A percentile compares a stretch with the other conserved stretches of the same genome.
Conservation (phyloP, 495 filamentous ascomycete genomes). For the Xylaria palmicola region DNA sequence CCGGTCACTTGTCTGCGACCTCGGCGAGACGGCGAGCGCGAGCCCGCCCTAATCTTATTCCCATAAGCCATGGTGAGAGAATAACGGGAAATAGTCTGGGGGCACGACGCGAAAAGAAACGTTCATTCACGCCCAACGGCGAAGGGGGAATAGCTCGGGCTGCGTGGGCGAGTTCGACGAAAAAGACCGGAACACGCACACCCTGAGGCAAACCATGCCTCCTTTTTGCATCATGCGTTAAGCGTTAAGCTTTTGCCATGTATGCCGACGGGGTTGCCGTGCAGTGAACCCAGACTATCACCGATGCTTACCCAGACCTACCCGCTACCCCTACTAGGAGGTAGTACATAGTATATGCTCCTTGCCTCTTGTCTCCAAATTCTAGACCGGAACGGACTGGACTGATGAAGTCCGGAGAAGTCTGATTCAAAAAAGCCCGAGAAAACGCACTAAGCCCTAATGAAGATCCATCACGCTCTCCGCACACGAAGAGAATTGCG, state of each 20-base stretch:
- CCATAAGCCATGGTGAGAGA: not conserved
- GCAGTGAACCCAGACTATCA: not conserved
- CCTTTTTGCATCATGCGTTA: no score
- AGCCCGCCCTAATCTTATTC: not conserved
- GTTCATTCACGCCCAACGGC: no score
- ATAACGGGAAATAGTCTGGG: not conserved
- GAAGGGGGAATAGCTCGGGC: not conserved
- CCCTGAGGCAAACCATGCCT: no score
- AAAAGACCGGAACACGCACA: no score
- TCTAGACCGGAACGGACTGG: not conserved
- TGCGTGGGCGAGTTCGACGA: no score
- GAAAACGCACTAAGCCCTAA: not conserved
- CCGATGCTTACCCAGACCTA: not conserved
- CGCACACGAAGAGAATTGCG: not conserved
- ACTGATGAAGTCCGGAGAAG: not conserved
- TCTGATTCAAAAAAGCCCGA: not conserved
- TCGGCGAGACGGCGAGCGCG: not conserved
- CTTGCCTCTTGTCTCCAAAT: not conserved
- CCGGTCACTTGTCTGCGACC: not conserved
- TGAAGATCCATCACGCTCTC: not conserved
- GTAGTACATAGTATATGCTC: no score
- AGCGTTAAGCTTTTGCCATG: no score
- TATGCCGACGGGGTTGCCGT: not conserved
- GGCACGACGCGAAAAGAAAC: not conserved
- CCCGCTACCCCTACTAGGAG: no score